A percentile compares a stretch with the other conserved stretches of the same genome.
Conservation (phyloP, 2,329 filamentous ascomycete genomes). For the Cladosporium sp. region DNA sequence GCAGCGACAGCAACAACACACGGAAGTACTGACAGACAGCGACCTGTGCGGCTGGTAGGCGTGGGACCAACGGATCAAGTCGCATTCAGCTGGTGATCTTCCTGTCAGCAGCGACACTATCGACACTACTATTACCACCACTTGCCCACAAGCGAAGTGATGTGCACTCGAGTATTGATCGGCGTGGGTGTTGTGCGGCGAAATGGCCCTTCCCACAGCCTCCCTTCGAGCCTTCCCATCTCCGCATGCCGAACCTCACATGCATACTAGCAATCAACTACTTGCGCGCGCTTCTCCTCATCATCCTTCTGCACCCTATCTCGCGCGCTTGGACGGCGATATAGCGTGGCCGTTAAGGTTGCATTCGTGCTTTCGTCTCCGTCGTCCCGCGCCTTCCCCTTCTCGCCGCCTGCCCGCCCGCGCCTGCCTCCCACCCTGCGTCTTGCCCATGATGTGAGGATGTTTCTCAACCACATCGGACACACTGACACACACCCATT, state of each 20-base stretch:
- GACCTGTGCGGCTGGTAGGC: background rate
- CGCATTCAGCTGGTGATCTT: background rate
- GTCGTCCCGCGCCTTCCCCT: background rate
- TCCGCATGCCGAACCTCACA: background rate
- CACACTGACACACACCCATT: background rate
- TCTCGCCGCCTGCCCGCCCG: background rate
- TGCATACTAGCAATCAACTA: background rate
- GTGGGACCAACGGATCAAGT: background rate
- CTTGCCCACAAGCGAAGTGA: background rate
- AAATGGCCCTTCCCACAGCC: background rate
- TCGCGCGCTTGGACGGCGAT: background rate
- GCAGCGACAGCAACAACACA: background rate
- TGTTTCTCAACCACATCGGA: background rate
- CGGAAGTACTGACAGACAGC: background rate
- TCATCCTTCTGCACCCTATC: background rate
- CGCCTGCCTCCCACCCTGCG: background rate
- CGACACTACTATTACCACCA: background rate
- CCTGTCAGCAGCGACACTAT: background rate
- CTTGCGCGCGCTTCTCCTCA: background rate
- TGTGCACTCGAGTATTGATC: background rate
- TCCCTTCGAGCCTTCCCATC: no score
- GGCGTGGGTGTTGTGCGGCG: background rate
- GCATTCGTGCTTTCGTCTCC: no score
- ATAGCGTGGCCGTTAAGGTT: background rate
- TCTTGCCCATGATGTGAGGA: no score